A percentile compares a stretch with the other conserved stretches of the same genome.
Evolutionary conservation across 345 rosid species (phyloP).

Genomic region (Salix dunnii): DNA sequence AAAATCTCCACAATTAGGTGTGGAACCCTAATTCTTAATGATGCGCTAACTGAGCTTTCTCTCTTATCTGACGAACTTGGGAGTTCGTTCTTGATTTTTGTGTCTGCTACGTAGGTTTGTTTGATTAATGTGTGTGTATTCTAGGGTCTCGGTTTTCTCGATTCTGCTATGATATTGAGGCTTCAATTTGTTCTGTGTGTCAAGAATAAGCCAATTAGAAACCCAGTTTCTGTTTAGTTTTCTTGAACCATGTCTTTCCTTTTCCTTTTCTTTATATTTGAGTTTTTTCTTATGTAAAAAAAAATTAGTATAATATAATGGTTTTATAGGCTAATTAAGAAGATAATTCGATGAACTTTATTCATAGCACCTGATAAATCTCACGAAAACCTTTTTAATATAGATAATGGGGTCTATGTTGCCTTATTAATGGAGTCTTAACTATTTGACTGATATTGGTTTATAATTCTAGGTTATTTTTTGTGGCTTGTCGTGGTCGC

Average conservation of each 20-base stretch:
- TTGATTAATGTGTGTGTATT: neutral
- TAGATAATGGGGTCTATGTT: neutral
- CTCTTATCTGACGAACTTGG: neutral
- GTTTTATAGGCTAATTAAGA: neutral
- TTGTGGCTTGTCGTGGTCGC: neutral
- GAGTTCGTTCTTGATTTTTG: neutral
- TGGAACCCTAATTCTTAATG: neutral
- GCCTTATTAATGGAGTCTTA: neutral
- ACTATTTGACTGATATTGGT: neutral
- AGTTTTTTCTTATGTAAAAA: neutral
- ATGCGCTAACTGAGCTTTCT: neutral
- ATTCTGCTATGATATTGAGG: neutral
- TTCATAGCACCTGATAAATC: neutral
- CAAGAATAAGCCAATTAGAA: neutral
- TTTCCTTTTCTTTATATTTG: neutral
- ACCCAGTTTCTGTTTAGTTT: neutral
- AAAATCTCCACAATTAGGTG: neutral
- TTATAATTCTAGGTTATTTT: neutral
- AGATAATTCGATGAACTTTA: neutral
- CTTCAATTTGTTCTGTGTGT: neutral
- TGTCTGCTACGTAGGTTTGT: neutral
- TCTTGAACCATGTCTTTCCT: neutral
- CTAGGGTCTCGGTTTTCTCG: neutral
- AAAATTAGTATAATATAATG: neutral
- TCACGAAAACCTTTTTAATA: neutral